These are phyloP conservation scores for Cystoisospora suis DNA, from an alignment of 169 alveolate species.

Conservation along the genomic window DNA sequence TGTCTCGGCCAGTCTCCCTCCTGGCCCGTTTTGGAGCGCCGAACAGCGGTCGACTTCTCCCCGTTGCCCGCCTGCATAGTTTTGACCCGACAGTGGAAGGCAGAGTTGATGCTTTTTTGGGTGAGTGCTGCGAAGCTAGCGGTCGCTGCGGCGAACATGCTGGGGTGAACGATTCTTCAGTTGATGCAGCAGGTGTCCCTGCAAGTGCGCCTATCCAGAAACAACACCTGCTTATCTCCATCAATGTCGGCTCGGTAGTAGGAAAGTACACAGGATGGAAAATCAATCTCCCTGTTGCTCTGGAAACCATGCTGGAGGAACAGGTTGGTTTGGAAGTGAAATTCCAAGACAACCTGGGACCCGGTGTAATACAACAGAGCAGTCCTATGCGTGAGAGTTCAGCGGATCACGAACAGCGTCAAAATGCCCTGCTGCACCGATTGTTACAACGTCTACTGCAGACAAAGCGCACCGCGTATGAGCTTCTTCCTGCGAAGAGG, in stretches of 20 bases:
- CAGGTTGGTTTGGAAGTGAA: not conserved
- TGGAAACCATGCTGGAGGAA: slow-evolving; percentile 28
- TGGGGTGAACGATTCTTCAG: too few relatives aligned
- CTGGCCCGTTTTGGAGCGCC: slow-evolving; percentile 13
- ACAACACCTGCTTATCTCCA: not conserved
- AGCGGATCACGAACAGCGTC: not conserved
- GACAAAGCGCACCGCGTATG: not conserved
- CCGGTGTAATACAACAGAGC: not conserved
- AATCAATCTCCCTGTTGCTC: slow-evolving; percentile 1
- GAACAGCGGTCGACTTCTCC: slow-evolving; percentile 28
- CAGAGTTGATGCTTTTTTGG: slow-evolving; percentile 2
- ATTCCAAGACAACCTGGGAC: not conserved
- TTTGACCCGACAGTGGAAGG: slow-evolving; percentile 32
- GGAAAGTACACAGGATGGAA: slow-evolving; percentile 32
- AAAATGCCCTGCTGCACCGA: not conserved
- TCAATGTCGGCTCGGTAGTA: not conserved
- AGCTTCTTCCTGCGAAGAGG: not conserved
- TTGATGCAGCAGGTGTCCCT: not conserved
- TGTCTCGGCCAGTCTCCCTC: not conserved
- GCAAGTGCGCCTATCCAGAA: not conserved
- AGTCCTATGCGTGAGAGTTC: not conserved
- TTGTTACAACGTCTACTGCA: slow-evolving; percentile 19
- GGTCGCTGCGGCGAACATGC: not conserved
- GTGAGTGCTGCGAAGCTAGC: slow-evolving; percentile 35
- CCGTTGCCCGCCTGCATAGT: not conserved